Conservation (phyloP, 2,329 filamentous ascomycete genomes). For the Dothistroma septosporum region DNA sequence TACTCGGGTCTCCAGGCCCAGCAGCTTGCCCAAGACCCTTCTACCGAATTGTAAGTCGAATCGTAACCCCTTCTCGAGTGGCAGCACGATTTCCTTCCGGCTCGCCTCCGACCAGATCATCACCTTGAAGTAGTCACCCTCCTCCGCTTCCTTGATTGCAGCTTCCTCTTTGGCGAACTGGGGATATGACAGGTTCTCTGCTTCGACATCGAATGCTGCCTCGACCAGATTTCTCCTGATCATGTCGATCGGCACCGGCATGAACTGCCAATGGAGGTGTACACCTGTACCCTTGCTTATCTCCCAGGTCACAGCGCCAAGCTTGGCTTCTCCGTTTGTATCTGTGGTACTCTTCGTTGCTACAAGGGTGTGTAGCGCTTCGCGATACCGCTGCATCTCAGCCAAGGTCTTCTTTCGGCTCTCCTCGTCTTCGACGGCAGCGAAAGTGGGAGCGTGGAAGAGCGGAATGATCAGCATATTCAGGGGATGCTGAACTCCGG, state of each 20-base stretch:
- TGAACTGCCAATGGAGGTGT: constrained; percentile 90
- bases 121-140: constrained; percentile 35
- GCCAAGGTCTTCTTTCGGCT: constrained; percentile 55
- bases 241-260: constrained; percentile 67
- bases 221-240: constrained; percentile 73
- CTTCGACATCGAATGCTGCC: constrained; percentile 82
- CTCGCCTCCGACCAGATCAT: constrained; percentile 39
- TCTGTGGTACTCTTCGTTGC: constrained; percentile 27
- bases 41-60: constrained; percentile 92
- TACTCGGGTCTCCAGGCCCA: constrained; percentile 72
- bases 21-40: constrained; percentile 79
- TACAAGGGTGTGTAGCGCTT: constrained; percentile 75
- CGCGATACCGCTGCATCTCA: constrained; percentile 82
- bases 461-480: constrained; percentile 92
- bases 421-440: constrained; percentile 59
- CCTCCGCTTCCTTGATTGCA: constrained; percentile 24
- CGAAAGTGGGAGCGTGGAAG: constrained; percentile 71
- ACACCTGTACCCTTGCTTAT: constrained; percentile 77
- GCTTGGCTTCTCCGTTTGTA: constrained; percentile 48
- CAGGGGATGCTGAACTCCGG: constrained; percentile 68
- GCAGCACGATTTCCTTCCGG: constrained; percentile 63
- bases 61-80: constrained; percentile 69
- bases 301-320: constrained; percentile 88
- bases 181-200: constrained; percentile 66
- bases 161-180: constrained; percentile 41